A percentile compares a stretch with the other conserved stretches of the same genome.
phyloP scores from a whole-genome alignment of 495 filamentous ascomycete species.

The Penicillium crystallinum region DNA sequence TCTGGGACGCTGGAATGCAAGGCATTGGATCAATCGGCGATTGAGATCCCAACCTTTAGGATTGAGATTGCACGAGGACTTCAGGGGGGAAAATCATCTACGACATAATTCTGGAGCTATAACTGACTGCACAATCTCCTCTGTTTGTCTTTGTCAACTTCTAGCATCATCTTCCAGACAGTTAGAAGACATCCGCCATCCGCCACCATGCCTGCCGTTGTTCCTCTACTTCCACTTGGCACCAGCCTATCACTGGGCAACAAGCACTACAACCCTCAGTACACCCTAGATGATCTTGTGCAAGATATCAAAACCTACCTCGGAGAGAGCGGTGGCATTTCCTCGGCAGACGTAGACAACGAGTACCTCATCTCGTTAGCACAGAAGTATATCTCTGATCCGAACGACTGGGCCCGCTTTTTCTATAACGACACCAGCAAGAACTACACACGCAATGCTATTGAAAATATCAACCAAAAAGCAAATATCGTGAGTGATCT shows the following conservation, averaged over 20 bases:
- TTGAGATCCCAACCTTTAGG: neutral
- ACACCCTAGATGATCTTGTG: conserved; percentile 25
- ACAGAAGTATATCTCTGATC: conserved; percentile 30
- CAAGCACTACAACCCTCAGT: conserved; percentile 18
- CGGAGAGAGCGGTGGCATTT: conserved; percentile 27
- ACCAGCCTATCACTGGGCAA: conserved; percentile 13
- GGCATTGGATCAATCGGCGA: conserved; percentile 6
- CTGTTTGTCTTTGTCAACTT: neutral
- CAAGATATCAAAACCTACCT: conserved; percentile 29
- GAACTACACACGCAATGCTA: conserved; percentile 36
- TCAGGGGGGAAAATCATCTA: neutral
- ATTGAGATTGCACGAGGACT: conserved; percentile 1
- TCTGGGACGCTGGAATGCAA: conserved; percentile 2
- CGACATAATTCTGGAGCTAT: neutral
- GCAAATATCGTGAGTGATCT: conserved; percentile 26
- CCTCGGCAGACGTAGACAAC: conserved; percentile 24
- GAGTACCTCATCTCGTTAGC: conserved; percentile 26
- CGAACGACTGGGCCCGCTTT: conserved; percentile 30
- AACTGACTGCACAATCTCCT: neutral
- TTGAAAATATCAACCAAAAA: conserved; percentile 35
- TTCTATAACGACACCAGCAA: conserved; percentile 34
- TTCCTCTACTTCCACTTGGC: conserved; percentile 12
- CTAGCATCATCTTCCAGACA: neutral
- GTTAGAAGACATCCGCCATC: neutral
- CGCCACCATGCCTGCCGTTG: conserved; percentile 14